Base-by-base conservation (phyloP, 306 rosid genomes). In the Prunus armeniaca region DNA sequence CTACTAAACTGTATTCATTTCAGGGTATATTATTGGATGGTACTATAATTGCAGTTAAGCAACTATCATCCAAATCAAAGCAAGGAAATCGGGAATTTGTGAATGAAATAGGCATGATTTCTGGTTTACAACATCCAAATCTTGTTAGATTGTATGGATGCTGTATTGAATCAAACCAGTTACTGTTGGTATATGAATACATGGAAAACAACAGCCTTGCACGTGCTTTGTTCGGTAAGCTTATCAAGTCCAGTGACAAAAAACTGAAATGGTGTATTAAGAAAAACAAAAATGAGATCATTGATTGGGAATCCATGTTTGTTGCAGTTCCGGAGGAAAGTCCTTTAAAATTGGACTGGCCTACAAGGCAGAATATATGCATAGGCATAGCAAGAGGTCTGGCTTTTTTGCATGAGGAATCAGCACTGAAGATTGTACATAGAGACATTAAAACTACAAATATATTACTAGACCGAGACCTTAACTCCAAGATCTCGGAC, bases 21-120 rank as follows among this genome's bases (percentile, higher is more conserved):
- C 88, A 87, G 88, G 89, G 93, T 30, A 82, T 65, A 73, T 69
- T 84, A 56, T 72, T 78, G 64, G 91, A 89, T 83, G 89, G 87
- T 14, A 87, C 91, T 65, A 20, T 69, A 73, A 69, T 89, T 24
- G 93, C 93, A 10, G 89, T 87, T 64, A 89, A 89, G 75, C 89
- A 89, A 57, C 89, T 89, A 46, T 89, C 91, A 9, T 85, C 93
- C 3, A 89, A 25, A 60, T 89, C 91, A 0, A 82, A 79, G 24
- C 93, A 87, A 69, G 93, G 93, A 52, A 87, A 87, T 30, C 88
- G 87, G 14, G 88, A 89, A 74, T 87, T 89, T 79, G 79, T 89
- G 27, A 89, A 83, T 15, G 93, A 89, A 82, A 87, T 89, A 77
- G 91, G 88, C 74, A 71, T 87, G 88, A 85, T 89, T 19, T 85